Evolutionary conservation across 75 land plant genomes (phyloP), one percentile per base, ranked within the genome.

Genomic region (Pinus albicaulis): DNA sequence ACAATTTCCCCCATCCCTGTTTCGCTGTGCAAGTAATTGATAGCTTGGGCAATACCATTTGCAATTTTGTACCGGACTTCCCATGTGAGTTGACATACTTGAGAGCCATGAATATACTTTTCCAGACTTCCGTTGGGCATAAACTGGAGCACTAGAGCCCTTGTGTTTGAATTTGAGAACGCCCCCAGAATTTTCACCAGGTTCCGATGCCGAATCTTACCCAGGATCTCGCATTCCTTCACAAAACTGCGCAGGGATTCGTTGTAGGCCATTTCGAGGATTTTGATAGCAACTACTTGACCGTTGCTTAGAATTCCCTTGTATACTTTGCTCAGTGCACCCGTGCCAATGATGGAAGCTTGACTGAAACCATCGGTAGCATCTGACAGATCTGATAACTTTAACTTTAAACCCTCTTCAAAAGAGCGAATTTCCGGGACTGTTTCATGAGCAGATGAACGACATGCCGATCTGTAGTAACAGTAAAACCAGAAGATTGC

Each of bases 251-350:
- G 22, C 55, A 20, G 76, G 25, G 20, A 19, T 25, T 57, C 76
- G 17, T 72, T 23, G 36, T 80, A 65, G 11, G 77, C 72, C 56
- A 74, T 5, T 31, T 70, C 10, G 16, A 84, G 71, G 72, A 73
- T 81, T 76, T 89, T 89, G 38, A 89, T 82, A 4, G 89, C 91
- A 78, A 87, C 84, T 3, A 75, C 41, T 44, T 79, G 72, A 25
- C 57, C 55, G 1, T 22, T 83, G 0, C 17, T 31, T 20, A 80
- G 56, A 62, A 71, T 65, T 59, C 84, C 88, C 23, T 71, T 25
- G 59, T 89, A 86, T 28, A 89, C 91, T 16, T 77, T 76, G 3
- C 88, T 84, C 76, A 70, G 77, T 31, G 66, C 79, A 17, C 88
- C 88, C 55, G 74, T 77, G 20, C 90, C 88, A 13, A 86, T 76